These are phyloP conservation scores for Plasmodium cynomolgi DNA, from an alignment of 169 alveolate genomes.

Conservation along the genomic window DNA sequence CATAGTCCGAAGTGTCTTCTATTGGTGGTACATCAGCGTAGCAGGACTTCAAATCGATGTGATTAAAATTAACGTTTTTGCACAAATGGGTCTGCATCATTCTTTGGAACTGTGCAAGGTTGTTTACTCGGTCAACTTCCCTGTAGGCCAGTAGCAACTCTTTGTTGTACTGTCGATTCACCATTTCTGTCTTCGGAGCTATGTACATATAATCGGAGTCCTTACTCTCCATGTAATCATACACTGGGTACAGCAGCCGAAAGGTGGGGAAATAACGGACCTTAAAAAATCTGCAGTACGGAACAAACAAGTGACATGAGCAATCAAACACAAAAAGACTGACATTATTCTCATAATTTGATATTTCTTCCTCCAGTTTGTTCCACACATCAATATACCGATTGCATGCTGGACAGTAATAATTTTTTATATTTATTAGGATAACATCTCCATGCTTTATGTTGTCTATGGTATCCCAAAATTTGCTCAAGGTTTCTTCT, in stretches of 20 bases:
- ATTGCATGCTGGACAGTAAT: conserved; percentile 63
- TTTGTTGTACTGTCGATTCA: background rate
- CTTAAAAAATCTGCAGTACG: conserved; percentile 45
- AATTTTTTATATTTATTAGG: conserved; percentile 45
- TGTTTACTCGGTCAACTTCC: conserved; percentile 25
- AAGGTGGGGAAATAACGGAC: conserved; percentile 44
- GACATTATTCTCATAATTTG: conserved; percentile 28
- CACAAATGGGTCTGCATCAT: conserved; percentile 46
- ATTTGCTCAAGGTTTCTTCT: conserved; percentile 11
- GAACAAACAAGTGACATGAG: conserved; percentile 26
- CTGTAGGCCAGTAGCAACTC: conserved; percentile 37
- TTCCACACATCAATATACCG: conserved; percentile 45
- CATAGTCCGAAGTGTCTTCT: background rate
- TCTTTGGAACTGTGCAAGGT: conserved; percentile 3
- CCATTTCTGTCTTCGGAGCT: background rate
- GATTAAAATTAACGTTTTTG: conserved; percentile 41
- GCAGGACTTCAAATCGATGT: conserved; percentile 38
- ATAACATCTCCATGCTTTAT: conserved; percentile 36
- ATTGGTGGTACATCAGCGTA: background rate
- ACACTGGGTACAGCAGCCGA: conserved; percentile 37
- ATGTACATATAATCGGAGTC: conserved; percentile 13
- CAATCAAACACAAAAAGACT: conserved; percentile 51
- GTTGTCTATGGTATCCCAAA: conserved; percentile 30
- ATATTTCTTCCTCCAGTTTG: conserved; percentile 16
- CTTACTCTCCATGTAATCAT: conserved; percentile 19